Base-by-base conservation (phyloP, 2,329 filamentous ascomycete genomes). In the Albifimbria verrucaria region DNA sequence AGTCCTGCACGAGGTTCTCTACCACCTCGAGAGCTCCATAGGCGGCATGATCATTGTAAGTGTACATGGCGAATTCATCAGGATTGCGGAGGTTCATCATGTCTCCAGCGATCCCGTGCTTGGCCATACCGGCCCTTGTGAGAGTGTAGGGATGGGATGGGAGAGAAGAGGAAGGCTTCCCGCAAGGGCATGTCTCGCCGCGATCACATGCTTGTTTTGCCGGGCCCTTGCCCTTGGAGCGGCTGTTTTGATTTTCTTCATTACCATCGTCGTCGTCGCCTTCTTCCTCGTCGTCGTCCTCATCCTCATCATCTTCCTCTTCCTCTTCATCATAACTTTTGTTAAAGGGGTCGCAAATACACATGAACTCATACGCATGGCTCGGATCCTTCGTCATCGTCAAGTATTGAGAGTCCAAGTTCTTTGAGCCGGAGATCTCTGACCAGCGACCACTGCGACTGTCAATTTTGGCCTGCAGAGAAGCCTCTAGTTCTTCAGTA, bases 1-100 rank as follows among this genome's bases (percentile, higher is more conserved):
- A 73, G 56, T 74, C 70, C 21, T 76, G 62, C 1, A 77, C 23
- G 10, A 74, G 53, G 52, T 78, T 77, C 60, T 76, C 62, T 18
- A 74, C 23, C 1, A 73, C 54, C 59, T 77, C 72, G 6, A 77
- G 43, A 4, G 65, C 48, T 3, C 73, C 74, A 48, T 73, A 75
- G 4, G 59, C 64, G 4, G 49, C 55, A 51, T 72, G 69, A 55
- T 76, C 71, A 52, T 76, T 77, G 60, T 64, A 75, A 1, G 68
- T 71, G 59, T 73, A 66, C 70, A 77, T 76, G 7, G 26, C 25
- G 51, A 76, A 75, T 23, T 36, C 50, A 47, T 76, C 72, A 2
- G 71, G 70, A 42, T 59, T 52, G 42, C 41, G 51, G 15, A 50
- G 24, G 24, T 51, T 48, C 21, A 63, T 56, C 36, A 55, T 57